Base-by-base conservation (phyloP, 768 basidiomycete genomes). In the Naganishia onofrii region DNA sequence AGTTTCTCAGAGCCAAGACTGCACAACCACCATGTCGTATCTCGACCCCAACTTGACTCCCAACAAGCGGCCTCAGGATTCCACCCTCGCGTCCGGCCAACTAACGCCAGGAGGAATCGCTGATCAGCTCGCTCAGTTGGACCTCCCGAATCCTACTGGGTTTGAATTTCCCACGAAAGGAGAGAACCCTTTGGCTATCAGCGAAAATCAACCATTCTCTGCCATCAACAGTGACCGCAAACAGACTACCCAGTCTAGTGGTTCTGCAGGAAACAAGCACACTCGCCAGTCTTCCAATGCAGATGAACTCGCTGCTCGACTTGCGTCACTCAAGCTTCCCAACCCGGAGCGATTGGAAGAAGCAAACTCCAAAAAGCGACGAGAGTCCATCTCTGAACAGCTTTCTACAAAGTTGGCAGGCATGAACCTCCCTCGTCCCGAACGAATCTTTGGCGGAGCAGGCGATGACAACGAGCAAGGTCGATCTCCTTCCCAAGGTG, bases 361-460 rank as follows among this genome's bases (percentile, higher is more conserved):
- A 17, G 75, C 75, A 4, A 60, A 74, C 15, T 64, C 71, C 36
- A 74, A 77, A 28, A 70, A 67, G 9, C 70, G 80, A 19, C 70
- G 75, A 2, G 80, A 81, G 66, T 73, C 73, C 36, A 71, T 80
- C 64, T 78, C 78, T 10, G 79, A 78, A 68, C 76, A 81, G 67
- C 70, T 81, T 1, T 72, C 70, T 10, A 69, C 72, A 8, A 46
- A 67, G 12, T 72, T 81, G 34, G 72, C 76, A 32, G 67, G 73
- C 54, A 82, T 82, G 81, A 76, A 77, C 19, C 57, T 81, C 9
- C 78, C 79, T 46, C 76, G 77, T 63, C 81, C 80, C 7, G 81
- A 81, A 67, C 66, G 75, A 53, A 79, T 80, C 68, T 80, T 79
- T 67, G 76, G 78, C 38, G 73, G 73, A 17, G 58, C 70, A 10